Conservation (phyloP, 2,329 filamentous ascomycete genomes). For the Fonsecaea pedrosoi region DNA sequence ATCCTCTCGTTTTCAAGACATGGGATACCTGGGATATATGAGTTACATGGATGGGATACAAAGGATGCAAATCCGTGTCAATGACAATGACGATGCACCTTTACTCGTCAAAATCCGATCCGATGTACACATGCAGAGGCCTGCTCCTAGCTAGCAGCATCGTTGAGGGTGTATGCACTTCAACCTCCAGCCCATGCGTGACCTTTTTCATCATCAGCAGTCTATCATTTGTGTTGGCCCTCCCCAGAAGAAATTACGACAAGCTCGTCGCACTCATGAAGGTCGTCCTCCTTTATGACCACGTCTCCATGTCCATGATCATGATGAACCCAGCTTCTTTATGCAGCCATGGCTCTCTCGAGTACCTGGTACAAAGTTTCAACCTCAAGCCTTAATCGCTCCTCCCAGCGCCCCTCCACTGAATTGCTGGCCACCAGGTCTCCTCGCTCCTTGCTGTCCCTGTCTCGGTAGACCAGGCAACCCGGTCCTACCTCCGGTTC, state of each 20-base stretch:
- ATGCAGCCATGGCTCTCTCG: neutral
- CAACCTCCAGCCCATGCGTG: neutral
- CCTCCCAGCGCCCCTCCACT: constrained; percentile 58
- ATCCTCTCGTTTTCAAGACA: too few species aligned
- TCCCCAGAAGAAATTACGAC: neutral
- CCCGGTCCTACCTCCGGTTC: constrained; percentile 51
- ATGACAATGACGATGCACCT: neutral
- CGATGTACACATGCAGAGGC: neutral
- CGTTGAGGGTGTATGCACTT: neutral
- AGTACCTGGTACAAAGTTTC: neutral
- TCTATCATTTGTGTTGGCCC: neutral
- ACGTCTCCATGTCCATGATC: neutral
- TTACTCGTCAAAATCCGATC: neutral
- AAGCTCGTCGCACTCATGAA: neutral
- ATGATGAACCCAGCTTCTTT: neutral
- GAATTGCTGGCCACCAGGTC: constrained; percentile 58
- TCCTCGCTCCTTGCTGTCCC: constrained; percentile 44
- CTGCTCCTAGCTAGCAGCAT: neutral
- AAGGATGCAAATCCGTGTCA: neutral
- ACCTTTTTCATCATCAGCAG: neutral
- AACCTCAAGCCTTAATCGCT: constrained; percentile 57
- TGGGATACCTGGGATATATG: too few species aligned
- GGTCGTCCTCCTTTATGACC: neutral
- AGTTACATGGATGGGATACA: neutral
- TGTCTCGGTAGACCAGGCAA: constrained; percentile 22